Evolutionary conservation across 2,329 filamentous ascomycete genomes (phyloP), one percentile per base, ranked within the genome.

Genomic region (Fusarium sp.): DNA sequence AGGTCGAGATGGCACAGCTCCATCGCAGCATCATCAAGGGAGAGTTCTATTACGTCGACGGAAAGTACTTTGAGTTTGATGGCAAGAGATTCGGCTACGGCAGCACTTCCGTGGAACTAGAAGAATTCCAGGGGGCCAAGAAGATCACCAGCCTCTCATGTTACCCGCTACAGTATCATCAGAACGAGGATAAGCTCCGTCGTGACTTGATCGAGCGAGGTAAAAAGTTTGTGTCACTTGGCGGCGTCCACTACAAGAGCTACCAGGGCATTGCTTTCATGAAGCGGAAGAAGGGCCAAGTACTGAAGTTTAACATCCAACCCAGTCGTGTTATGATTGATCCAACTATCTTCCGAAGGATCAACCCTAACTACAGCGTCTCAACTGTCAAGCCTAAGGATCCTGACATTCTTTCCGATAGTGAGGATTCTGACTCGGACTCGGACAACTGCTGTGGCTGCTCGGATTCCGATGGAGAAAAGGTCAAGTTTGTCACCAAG

Each of bases 241-340:
- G 90, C 67, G 93, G 94, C 23, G 92, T 94, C 79, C 90, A 95
- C 73, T 97, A 96, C 82, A 91, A 89, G 72, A 90, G 88, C 74
- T 92, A 94, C 78, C 90, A 94, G 57, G 94, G 94, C 4, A 89
- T 97, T 81, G 93, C 92, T 0, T 97, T 93, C 79, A 88, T 89
- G 82, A 97, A 95, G 83, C 90, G 92, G 78, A 93, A 93, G 82
- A 90, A 90, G 74, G 83, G 68, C 7, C 49, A 59, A 21, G 85
- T 62, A 16, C 82, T 92, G 76, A 95, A 93, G 78, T 90, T 97
- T 79, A 93, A 93, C 75, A 91, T 97, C 78, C 93, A 94, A 68
- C 92, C 94, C 66, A 92, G 93, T 20, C 90, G 94, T 30, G 87
- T 97, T 68, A 97, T 97, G 93, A 85, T 97, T 25, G 94, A 97